Percentiles rank a stretch among this genome's conserved stretches.
Conservation (phyloP, 164 flowering plant genomes). For the Platanus orientalis region DNA sequence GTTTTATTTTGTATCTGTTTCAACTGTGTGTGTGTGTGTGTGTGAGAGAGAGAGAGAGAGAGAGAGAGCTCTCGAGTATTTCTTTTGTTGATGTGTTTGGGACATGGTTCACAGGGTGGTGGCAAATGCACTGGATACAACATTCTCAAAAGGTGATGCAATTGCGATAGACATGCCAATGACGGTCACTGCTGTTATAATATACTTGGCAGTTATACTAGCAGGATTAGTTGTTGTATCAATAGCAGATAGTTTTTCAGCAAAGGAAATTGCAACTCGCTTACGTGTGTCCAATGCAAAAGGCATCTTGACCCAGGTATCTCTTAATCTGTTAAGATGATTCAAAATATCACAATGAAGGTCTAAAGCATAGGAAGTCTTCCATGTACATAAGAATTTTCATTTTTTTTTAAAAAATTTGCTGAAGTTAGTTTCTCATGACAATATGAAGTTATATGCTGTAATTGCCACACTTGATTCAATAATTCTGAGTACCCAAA, state of each 20-base stretch:
- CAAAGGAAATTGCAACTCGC: conserved; percentile 82
- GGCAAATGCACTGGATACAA: conserved; percentile 75
- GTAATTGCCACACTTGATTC: too few relatives aligned
- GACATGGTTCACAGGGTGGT: conserved; percentile 56
- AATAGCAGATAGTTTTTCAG: conserved; percentile 90
- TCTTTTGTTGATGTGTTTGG: not conserved
- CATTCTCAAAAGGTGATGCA: conserved; percentile 78
- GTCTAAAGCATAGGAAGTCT: not conserved
- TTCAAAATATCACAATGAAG: not conserved
- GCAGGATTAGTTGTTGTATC: conserved; percentile 89
- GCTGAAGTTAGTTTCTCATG: too few relatives aligned
- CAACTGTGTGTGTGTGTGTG: too few relatives aligned
- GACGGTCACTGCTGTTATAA: conserved; percentile 78
- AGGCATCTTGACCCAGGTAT: conserved; percentile 91
- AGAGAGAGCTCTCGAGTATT: not conserved
- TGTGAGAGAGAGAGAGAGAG: too few relatives aligned
- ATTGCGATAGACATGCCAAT: conserved; percentile 96
- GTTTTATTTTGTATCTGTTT: too few relatives aligned
- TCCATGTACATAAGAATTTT: too few relatives aligned
- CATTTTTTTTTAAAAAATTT: too few relatives aligned
- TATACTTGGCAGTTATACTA: conserved; percentile 75
- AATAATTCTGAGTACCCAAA: too few relatives aligned
- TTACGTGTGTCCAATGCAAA: conserved; percentile 80
- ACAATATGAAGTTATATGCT: too few relatives aligned
- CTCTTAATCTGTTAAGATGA: not conserved